Evolutionary conservation across 495 filamentous ascomycete species (phyloP), one percentile per base, ranked within the genome.

Genomic region (Xylaria grammica): DNA sequence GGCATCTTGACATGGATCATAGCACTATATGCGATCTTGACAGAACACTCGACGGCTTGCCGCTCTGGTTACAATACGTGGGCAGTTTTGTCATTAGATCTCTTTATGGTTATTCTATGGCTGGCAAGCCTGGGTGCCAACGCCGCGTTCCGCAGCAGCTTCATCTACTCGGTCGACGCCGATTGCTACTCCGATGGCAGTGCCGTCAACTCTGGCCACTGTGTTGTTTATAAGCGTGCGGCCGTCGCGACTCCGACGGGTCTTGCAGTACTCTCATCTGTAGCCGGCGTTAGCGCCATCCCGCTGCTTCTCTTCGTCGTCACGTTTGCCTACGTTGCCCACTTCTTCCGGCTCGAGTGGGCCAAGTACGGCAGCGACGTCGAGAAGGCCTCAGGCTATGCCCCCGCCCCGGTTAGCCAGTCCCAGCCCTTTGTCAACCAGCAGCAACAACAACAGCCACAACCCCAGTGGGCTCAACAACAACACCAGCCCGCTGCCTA

Each of bases 21-120:
- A 10, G 71, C 72, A 42, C 50, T 67, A 1, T 84, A 82, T 59
- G 67, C 67, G 19, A 64, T 84, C 58, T 65, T 81, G 5, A 66
- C 75, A 2, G 79, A 82, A 61, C 79, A 78, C 34, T 71, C 78
- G 7, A 17, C 71, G 5, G 64, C 68, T 9, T 77, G 77, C 20
- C 70, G 65, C 17, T 44, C 64, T 1, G 71, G 65, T 9, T 82
- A 82, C 64, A 81, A 83, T 65, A 80, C 77, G 24, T 64, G 62
- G 62, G 80, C 81, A 17, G 60, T 81, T 27, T 71, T 83, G n/a
- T 62, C 74, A 4, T 70, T 83, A 15, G 80, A 83, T 62, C 63
- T 73, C 29, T 65, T 82, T 29, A 76, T 83, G 75, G 73, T 76
- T 22, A 65, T 83, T 67, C 71, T 83, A 32, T 83, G 80, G 80